Evolutionary conservation across 2,329 filamentous ascomycete species (phyloP).

Genomic region (Tolypocladium pustulatum): DNA sequence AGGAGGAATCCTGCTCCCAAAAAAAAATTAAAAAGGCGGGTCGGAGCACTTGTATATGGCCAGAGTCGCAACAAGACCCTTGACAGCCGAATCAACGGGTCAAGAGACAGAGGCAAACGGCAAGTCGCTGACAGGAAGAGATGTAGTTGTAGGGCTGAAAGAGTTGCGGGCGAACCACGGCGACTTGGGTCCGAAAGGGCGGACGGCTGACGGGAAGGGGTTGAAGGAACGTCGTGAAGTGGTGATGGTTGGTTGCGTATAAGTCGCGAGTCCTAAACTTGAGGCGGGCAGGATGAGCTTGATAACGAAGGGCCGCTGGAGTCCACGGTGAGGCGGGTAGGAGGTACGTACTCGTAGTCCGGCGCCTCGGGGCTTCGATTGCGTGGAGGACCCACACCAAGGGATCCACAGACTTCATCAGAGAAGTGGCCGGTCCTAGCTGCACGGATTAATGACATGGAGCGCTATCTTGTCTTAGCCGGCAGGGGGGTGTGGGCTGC

Average conservation of each 20-base stretch:
- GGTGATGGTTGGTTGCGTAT: slow-evolving; percentile 11
- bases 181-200: not conserved
- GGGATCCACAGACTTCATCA: slow-evolving; percentile 19
- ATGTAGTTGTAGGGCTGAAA: slow-evolving; percentile 1
- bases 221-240: slow-evolving; percentile 29
- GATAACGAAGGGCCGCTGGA: slow-evolving; percentile 9
- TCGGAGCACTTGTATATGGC: slow-evolving; percentile 1
- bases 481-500: slow-evolving; percentile 11
- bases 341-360: slow-evolving; percentile 6
- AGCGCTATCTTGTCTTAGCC: slow-evolving; percentile 18
- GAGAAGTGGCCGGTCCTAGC: slow-evolving; percentile 16
- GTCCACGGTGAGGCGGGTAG: slow-evolving; percentile 3
- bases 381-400: slow-evolving; percentile 25
- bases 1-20: slow-evolving; percentile 1
- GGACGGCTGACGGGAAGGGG: slow-evolving; percentile 2
- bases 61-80: slow-evolving; percentile 12
- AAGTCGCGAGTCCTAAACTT: slow-evolving; percentile 5
- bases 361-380: slow-evolving; percentile 16
- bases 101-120: slow-evolving; percentile 16
- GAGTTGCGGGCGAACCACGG: slow-evolving; percentile 2
- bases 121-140: slow-evolving; percentile 2
- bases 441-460: slow-evolving; percentile 25
- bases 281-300: slow-evolving; percentile 14
- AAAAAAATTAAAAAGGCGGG: not conserved
- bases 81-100: slow-evolving; percentile 42